Percentiles rank a stretch among this genome's conserved stretches.
These are phyloP conservation scores for Helichrysum umbraculigerum DNA, from an alignment of 129 eudicot genomes.

Conservation along the genomic window DNA sequence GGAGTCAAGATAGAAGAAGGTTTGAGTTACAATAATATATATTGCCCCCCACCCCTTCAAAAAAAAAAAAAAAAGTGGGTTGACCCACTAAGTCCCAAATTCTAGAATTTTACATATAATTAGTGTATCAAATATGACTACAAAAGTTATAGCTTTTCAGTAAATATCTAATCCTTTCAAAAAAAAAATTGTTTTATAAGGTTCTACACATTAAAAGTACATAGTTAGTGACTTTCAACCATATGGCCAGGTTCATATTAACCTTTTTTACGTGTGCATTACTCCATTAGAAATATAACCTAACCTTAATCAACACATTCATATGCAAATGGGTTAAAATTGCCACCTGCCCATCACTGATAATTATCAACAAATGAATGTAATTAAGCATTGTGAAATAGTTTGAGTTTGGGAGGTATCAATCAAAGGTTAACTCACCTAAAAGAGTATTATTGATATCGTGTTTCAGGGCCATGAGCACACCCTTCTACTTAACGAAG, in stretches of 20 bases:
- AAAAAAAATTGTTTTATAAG: neutral
- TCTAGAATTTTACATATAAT: neutral
- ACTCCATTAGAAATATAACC: neutral
- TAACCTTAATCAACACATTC: neutral
- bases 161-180: neutral
- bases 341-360: neutral
- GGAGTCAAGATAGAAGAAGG: neutral
- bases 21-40: too few species aligned
- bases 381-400: slow-evolving; percentile 4
- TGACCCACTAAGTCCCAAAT: neutral
- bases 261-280: neutral
- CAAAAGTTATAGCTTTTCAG: neutral
- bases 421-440: neutral
- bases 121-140: neutral
- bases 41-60: too few species aligned
- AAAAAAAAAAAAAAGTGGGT: neutral
- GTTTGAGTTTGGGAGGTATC: neutral
- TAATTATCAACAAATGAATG: neutral
- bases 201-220: neutral
- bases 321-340: neutral
- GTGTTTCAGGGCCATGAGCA: slow-evolving; percentile 63
- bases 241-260: neutral
- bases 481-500: slow-evolving; percentile 58
- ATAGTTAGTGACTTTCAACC: neutral
- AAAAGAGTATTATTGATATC: neutral